Evolutionary conservation across 2,329 filamentous ascomycete species (phyloP).

Genomic region (Exserohilum turcica): DNA sequence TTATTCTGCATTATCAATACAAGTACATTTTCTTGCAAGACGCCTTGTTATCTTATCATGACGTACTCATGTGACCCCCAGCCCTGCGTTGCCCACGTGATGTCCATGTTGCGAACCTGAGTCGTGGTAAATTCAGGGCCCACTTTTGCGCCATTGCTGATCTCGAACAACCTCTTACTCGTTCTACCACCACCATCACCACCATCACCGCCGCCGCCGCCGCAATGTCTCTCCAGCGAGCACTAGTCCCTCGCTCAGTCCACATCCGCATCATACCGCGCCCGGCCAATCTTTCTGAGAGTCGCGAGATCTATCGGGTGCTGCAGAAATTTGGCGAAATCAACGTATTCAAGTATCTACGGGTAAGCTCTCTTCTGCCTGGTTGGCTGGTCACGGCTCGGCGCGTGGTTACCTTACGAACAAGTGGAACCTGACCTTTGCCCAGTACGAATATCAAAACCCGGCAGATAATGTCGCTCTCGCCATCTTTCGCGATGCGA

Average conservation of each 20-base stretch:
- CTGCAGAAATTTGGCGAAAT: slow-evolving; percentile 57
- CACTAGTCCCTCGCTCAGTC: slow-evolving; percentile 50
- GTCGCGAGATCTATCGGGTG: slow-evolving; percentile 55
- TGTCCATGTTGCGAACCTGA: slow-evolving; percentile 20
- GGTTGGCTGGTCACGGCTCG: not conserved
- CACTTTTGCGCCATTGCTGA: slow-evolving; percentile 23
- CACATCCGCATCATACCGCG: slow-evolving; percentile 56
- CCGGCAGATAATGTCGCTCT: slow-evolving; percentile 51
- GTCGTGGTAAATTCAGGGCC: slow-evolving; percentile 27
- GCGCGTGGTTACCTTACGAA: not conserved
- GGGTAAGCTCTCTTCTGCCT: slow-evolving; percentile 25
- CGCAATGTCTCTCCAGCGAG: slow-evolving; percentile 39
- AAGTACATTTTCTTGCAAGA: slow-evolving; percentile 6
- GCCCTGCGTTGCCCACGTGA: slow-evolving; percentile 26
- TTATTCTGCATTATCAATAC: slow-evolving; percentile 17
- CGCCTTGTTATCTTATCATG: not conserved
- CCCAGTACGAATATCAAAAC: slow-evolving; percentile 52
- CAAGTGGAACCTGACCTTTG: not conserved
- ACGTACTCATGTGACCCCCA: slow-evolving; percentile 16
- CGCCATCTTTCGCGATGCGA: slow-evolving; percentile 53
- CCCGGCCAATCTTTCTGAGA: slow-evolving; percentile 55
- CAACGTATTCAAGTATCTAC: slow-evolving; percentile 54
- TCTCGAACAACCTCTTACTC: not conserved
- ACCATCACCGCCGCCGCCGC: not conserved
- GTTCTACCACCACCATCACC: slow-evolving; percentile 3